Evolutionary conservation across 2,329 filamentous ascomycete genomes (phyloP), one percentile per base, ranked within the genome.

Genomic region (Fusarium tricinctum): DNA sequence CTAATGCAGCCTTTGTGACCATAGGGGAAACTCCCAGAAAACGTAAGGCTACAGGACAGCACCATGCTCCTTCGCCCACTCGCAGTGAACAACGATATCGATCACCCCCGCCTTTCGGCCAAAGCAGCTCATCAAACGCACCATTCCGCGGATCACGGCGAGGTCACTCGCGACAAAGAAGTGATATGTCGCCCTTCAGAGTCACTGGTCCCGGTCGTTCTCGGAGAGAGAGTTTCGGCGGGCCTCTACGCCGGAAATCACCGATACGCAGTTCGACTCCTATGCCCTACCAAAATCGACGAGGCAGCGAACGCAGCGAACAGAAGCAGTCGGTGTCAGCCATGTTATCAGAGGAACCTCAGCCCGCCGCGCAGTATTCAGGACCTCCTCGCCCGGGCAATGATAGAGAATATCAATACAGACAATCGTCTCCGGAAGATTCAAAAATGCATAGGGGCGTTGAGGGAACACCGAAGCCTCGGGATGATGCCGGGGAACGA

Each of bases 11-110:
- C 73, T 68, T 56, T 74, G 68, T 74, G 68, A 75, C 86, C 89
- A 78, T 88, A 86, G 84, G 89, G 75, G 91, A 92, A 77, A 93
- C 92, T 65, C 93, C 93, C 32, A 92, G 91, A 78, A 97, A 97
- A 83, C 90, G 94, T 74, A 97, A 97, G 81, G 89, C 91, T 55
- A 85, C 84, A 40, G 86, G 86, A 54, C 66, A 72, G 23, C 75
- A 73, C 26, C 51, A 68, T 53, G 71, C 58, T 42, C 71, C 64
- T 58, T 73, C 72, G 45, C 73, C 75, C 32, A 69, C 75, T 17
- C 73, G 73, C 58, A 74, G 60, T 54, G 73, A 78, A 51, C 69
- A 73, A 49, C 74, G 74, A 66, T 69, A 73, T 53, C 73, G 77
- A 72, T 80, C 78, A 39, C 78, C 78, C 15, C 77, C 76, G 12